Evolutionary conservation across 1,139 yeast species (phyloP), one percentile per base, ranked within the genome.

Genomic region (Saccharomyces pastorianus): DNA sequence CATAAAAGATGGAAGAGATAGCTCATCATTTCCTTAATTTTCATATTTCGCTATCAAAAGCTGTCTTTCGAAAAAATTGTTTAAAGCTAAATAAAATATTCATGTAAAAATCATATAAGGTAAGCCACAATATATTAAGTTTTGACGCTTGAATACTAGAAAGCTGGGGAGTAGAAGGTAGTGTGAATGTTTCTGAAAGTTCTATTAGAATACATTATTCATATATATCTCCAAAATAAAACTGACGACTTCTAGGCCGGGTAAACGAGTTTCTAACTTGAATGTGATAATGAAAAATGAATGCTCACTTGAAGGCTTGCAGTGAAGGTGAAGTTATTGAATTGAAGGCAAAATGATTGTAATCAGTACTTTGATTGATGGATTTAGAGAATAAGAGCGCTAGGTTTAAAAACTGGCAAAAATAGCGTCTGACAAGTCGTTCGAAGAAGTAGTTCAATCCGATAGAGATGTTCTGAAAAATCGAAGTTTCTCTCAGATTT

Each of bases 401-500:
- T 31, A 32, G 11, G 11, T 11, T 17, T 41, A 11, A 9, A 13
- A 41, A 29, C 46, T 14, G 46, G 44, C 28, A 27, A 46, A 31
- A 50, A 50, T 6, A 14, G 23, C 42, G 14, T 47, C 47, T 23
- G 20, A 47, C 42, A 55, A 48, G 48, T 13, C 52, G 6, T 50
- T 53, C 29, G 52, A 48, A 23, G 55, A 53, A 9, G 38, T 47
- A 2, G 17, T 60, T 5, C 20, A 17, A 3, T 27, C 53, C 8
- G 54, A 50, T 42, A 51, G 67, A 49, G 55, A 54, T 3, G 51
- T 51, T 2, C 50, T 75, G 1, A 55, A 56, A 17, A 53, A 52
- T n/a, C n/a, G n/a, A n/a, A n/a, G n/a, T 67, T 76, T 53, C 65
- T 64, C 48, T 17, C 53, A 6, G 69, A 69, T 38, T 57, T 73